These are phyloP conservation scores for Kwoniella bestiolae DNA, from an alignment of 768 basidiomycete species.

Conservation along the genomic window DNA sequence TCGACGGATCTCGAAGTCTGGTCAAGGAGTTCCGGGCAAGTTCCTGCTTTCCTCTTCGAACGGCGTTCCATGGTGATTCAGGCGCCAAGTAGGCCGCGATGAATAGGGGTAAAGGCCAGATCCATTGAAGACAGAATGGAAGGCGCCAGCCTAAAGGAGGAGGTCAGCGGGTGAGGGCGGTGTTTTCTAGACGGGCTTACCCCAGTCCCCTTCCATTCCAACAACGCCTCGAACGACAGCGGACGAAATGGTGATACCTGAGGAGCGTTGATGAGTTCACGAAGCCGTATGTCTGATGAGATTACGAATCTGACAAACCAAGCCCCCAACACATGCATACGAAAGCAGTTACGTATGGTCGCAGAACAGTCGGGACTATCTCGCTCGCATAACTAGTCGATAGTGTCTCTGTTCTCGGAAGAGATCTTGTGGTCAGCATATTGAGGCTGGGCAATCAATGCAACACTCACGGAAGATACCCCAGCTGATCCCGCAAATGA, in stretches of 20 bases:
- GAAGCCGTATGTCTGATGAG: too few species aligned
- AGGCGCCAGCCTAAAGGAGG: slow-evolving; percentile 27
- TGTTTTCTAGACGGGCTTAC: slow-evolving; percentile 33
- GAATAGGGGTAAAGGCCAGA: slow-evolving; percentile 46
- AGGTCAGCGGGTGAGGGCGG: too few species aligned
- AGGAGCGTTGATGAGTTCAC: too few species aligned
- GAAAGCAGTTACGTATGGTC: slow-evolving; percentile 46
- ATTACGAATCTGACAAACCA: too few species aligned
- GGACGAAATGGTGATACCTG: slow-evolving; percentile 40
- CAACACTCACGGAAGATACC: slow-evolving; percentile 39
- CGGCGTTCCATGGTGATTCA: slow-evolving; percentile 48
- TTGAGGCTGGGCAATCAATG: not conserved
- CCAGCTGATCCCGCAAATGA: slow-evolving; percentile 51
- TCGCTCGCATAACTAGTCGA: slow-evolving; percentile 47
- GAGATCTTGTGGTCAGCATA: not conserved
- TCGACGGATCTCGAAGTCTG: slow-evolving; percentile 21
- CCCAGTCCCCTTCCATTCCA: slow-evolving; percentile 29
- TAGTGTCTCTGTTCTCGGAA: slow-evolving; percentile 35
- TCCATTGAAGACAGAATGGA: slow-evolving; percentile 41
- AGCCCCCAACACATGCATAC: slow-evolving; percentile 49
- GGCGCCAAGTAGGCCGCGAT: slow-evolving; percentile 42
- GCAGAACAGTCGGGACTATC: slow-evolving; percentile 43
- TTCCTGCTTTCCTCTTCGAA: slow-evolving; percentile 41
- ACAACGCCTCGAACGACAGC: slow-evolving; percentile 35
- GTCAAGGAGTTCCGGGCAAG: slow-evolving; percentile 31